These are phyloP conservation scores for Colletotrichum horii DNA, from an alignment of 2,329 filamentous ascomycete genomes.

Conservation along the genomic window DNA sequence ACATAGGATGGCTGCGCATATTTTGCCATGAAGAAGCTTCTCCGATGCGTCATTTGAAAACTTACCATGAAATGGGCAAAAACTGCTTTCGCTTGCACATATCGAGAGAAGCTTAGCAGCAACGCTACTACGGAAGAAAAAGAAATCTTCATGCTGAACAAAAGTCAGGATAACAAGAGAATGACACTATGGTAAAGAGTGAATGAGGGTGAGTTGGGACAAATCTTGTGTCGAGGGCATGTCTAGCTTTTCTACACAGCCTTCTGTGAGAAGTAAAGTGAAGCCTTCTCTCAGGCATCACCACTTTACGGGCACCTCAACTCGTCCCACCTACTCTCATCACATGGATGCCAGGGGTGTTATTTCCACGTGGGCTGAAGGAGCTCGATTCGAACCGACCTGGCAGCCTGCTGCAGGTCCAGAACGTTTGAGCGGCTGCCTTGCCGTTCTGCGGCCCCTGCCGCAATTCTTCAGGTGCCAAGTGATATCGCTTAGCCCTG, in stretches of 20 bases:
- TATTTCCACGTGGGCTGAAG: background rate
- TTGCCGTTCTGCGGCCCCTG: background rate
- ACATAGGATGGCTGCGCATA: fast-evolving
- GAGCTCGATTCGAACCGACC: background rate
- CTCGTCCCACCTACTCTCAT: background rate
- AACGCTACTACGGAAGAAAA: background rate
- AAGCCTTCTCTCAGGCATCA: background rate
- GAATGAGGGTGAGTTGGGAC: background rate
- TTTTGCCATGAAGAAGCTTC: fast-evolving
- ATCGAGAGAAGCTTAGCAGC: background rate
- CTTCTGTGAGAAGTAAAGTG: background rate
- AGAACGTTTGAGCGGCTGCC: background rate
- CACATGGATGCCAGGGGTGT: background rate
- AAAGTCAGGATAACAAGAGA: background rate
- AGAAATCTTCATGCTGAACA: background rate
- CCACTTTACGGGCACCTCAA: background rate
- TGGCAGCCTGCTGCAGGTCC: background rate
- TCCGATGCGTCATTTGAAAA: fast-evolving
- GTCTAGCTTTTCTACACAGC: background rate
- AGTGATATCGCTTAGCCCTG: background rate
- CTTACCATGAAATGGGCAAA: background rate
- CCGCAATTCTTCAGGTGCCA: background rate
- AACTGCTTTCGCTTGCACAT: background rate
- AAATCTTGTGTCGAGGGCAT: fast-evolving
- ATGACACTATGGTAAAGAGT: fast-evolving